Evolutionary conservation across 441 rosid genomes (phyloP).

Genomic region (California macrophylla): DNA sequence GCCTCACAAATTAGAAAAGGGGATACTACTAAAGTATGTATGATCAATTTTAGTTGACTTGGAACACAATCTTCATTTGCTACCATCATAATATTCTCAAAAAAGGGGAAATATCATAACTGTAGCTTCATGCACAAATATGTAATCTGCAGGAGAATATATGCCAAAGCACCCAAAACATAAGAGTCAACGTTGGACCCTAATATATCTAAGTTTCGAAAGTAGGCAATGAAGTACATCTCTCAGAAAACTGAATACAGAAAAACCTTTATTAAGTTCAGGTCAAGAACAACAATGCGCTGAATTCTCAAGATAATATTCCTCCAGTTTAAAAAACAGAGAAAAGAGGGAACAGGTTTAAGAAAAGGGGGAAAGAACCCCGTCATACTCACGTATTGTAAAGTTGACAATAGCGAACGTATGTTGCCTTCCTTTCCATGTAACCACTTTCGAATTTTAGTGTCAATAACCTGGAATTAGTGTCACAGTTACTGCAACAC

Average conservation of each 20-base stretch:
- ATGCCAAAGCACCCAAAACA: neutral
- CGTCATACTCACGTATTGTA: conserved; percentile 67
- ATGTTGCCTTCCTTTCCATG: conserved; percentile 81
- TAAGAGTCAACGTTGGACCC: neutral
- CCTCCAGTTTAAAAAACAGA: neutral
- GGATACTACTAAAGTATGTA: no score
- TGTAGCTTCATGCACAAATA: neutral
- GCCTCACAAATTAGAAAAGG: neutral
- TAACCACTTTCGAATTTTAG: conserved; percentile 65
- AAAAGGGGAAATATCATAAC: neutral
- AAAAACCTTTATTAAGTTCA: neutral
- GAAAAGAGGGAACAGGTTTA: neutral
- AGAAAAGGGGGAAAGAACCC: neutral
- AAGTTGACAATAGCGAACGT: conserved; percentile 78
- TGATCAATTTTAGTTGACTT: neutral
- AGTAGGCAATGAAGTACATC: neutral
- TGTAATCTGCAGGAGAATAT: neutral
- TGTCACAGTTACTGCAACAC: neutral
- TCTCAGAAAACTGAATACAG: neutral
- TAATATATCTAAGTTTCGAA: neutral
- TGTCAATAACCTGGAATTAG: conserved; percentile 45
- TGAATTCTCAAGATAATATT: neutral
- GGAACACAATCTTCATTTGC: neutral
- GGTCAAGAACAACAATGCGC: neutral
- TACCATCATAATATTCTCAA: neutral